phyloP scores from a whole-genome alignment of 2,329 filamentous ascomycete species.

The Diaporthe caulivora region DNA sequence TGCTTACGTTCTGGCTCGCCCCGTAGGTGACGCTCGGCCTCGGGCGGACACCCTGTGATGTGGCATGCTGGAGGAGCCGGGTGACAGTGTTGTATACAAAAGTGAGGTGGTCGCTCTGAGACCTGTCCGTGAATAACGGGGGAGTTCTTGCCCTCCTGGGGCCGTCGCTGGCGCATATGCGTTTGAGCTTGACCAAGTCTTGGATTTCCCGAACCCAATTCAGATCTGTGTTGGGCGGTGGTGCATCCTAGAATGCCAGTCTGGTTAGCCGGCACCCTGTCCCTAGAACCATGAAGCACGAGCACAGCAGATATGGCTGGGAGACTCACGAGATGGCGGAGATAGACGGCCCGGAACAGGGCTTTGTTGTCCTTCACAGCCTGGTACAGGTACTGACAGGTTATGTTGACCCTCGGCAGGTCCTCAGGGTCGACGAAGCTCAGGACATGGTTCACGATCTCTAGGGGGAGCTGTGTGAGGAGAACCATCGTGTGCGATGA shows the following conservation, averaged over 20 bases:
- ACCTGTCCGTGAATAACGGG: background rate
- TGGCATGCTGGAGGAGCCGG: conserved; percentile 59
- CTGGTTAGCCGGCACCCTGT: background rate
- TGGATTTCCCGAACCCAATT: conserved; percentile 52
- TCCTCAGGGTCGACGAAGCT: conserved; percentile 67
- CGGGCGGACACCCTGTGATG: conserved; percentile 49
- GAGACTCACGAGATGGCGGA: conserved; percentile 64
- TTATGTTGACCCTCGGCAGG: conserved; percentile 62
- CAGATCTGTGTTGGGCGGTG: conserved; percentile 11
- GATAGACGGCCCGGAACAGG: conserved; percentile 73
- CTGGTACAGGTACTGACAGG: conserved; percentile 64
- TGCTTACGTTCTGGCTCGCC: conserved; percentile 60
- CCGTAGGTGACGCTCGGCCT: conserved; percentile 52
- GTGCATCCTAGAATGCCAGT: conserved; percentile 26
- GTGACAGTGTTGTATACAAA: conserved; percentile 62
- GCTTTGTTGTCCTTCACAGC: conserved; percentile 69
- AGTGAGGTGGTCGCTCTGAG: conserved; percentile 55
- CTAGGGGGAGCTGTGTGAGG: conserved; percentile 66
- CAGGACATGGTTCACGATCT: conserved; percentile 74
- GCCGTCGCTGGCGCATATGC: conserved; percentile 53
- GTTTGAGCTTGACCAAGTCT: conserved; percentile 57
- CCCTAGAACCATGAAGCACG: background rate
- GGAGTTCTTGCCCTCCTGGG: conserved; percentile 55
- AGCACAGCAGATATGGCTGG: background rate
- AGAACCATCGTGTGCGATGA: conserved; percentile 43